Base-by-base conservation (phyloP, 345 rosid genomes). In the Camelina laxa region DNA sequence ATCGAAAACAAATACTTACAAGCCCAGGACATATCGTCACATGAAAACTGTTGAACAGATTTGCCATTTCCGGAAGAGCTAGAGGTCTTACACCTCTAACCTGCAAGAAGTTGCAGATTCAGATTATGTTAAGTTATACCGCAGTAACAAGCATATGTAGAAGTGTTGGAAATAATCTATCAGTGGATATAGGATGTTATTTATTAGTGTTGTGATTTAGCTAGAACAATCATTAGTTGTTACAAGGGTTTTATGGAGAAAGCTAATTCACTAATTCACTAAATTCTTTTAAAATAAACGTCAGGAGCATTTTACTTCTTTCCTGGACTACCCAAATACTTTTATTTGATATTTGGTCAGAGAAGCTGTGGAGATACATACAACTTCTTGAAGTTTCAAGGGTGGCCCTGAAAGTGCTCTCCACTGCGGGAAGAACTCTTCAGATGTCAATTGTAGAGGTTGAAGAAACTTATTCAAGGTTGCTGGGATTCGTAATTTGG, bases 381-480 rank as follows among this genome's bases (percentile, higher is more conserved):
- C 99, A 81, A 96, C 99, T 92, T 96, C 99, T 81, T 96, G 99
- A 83, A 96, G 96, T 86, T 91, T 96, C 75, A 96, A 75, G 33
- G 98, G 99, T 70, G 97, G 97, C 60, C 99, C 99, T 20, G 98
- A 83, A 72, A 96, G 90, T 48, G 89, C 86, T 87, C 96, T 89
- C 99, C 99, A 96, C 79, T 96, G 98, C 24, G 95, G 87, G 79
- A 96, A 96, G 80, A 96, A 92, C 82, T 96, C 97, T 62, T 92
- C 97, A 49, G 88, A 68, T 45, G 98, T 82, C 57, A 95, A 80
- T 64, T 80, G 54, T 56, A 95, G 82, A 60, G 42, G 97, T 80
- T 89, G 98, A 81, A 92, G 81, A 83, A 92, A 96, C 75, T 96
- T 96, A 84, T 91, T 96, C 77, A 96, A 75, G 41, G 91, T 90